Conservation (phyloP, 495 filamentous ascomycete species). For the Tetracladium marchalianum region DNA sequence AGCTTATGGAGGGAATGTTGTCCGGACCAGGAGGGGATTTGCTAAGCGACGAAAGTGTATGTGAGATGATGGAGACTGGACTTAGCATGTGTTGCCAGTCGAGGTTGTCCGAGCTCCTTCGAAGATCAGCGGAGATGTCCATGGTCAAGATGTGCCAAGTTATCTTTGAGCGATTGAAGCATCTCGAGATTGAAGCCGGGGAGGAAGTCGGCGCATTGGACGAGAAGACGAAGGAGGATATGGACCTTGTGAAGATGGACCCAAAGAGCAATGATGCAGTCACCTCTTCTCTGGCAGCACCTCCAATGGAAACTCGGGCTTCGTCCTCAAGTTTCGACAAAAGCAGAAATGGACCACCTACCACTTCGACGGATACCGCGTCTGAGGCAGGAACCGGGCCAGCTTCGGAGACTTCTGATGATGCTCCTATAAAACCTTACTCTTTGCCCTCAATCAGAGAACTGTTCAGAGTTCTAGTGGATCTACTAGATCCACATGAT, state of each 20-base stretch:
- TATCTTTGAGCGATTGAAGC: conserved; percentile 86
- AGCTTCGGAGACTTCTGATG: conserved; percentile 30
- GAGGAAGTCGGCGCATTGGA: conserved; percentile 49
- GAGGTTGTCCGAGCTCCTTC: conserved; percentile 80
- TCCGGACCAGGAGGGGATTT: conserved; percentile 85
- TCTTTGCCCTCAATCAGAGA: conserved; percentile 89
- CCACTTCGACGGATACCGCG: conserved; percentile 10
- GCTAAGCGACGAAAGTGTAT: conserved; percentile 92
- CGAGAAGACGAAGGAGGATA: conserved; percentile 51
- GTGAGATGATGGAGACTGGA: conserved; percentile 98
- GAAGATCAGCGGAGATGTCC: conserved; percentile 86
- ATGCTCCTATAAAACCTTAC: conserved; percentile 68
- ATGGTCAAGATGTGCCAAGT: conserved; percentile 99
- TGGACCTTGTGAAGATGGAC: conserved; percentile 78
- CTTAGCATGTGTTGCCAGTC: conserved; percentile 95
- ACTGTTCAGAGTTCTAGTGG: conserved; percentile 88
- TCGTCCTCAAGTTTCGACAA: conserved; percentile 17
- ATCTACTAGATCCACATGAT: conserved; percentile 88
- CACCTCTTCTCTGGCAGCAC: conserved; percentile 27
- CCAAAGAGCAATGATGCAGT: conserved; percentile 58
- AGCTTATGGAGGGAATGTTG: conserved; percentile 97
- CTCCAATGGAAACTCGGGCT: conserved; percentile 27
- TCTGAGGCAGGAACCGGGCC: conserved; percentile 14
- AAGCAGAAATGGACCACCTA: conserved; percentile 3
- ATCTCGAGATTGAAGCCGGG: conserved; percentile 63